These are phyloP conservation scores for Peltaster fructicola DNA, from an alignment of 2,329 filamentous ascomycete genomes.

Conservation along the genomic window DNA sequence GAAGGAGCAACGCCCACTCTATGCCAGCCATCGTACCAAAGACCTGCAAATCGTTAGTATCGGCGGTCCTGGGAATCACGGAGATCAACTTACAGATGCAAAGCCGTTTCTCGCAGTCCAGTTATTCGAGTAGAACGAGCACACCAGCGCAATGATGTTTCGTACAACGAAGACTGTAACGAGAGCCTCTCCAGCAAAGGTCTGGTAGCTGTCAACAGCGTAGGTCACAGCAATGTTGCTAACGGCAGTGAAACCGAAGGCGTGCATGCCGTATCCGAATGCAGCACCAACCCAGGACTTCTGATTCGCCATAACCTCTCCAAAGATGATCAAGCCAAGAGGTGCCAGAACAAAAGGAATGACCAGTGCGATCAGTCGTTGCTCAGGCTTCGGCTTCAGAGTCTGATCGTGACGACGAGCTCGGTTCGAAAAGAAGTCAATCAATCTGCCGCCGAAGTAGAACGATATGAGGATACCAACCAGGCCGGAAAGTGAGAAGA, in stretches of 20 bases:
- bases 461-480: slow-evolving; percentile 10
- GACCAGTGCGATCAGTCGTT: slow-evolving; percentile 12
- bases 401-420: slow-evolving; percentile 8
- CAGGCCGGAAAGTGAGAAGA: slow-evolving; percentile 11
- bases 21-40: slow-evolving; percentile 15
- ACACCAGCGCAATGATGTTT: slow-evolving; percentile 13
- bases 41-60: slow-evolving; percentile 3
- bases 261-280: slow-evolving; percentile 15
- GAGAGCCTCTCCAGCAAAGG: slow-evolving; percentile 13
- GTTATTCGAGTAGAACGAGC: slow-evolving; percentile 12
- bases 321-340: slow-evolving; percentile 17
- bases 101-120: slow-evolving; percentile 11
- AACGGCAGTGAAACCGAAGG: slow-evolving; percentile 15
- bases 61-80: slow-evolving; percentile 1
- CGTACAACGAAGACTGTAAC: slow-evolving; percentile 16
- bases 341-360: slow-evolving; percentile 15
- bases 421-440: slow-evolving; percentile 16
- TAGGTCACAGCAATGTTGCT: slow-evolving; percentile 16
- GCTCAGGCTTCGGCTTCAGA: slow-evolving; percentile 13
- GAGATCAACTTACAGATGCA: slow-evolving; percentile 4
- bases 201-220: slow-evolving; percentile 14
- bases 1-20: slow-evolving; percentile 9
- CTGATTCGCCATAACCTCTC: slow-evolving; percentile 10
- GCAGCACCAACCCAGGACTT: slow-evolving; percentile 10
- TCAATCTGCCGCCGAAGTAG: slow-evolving; percentile 13